Evolutionary conservation across 2,329 filamentous ascomycete species (phyloP), one percentile per base, ranked within the genome.

Genomic region (Apiospora aurea): DNA sequence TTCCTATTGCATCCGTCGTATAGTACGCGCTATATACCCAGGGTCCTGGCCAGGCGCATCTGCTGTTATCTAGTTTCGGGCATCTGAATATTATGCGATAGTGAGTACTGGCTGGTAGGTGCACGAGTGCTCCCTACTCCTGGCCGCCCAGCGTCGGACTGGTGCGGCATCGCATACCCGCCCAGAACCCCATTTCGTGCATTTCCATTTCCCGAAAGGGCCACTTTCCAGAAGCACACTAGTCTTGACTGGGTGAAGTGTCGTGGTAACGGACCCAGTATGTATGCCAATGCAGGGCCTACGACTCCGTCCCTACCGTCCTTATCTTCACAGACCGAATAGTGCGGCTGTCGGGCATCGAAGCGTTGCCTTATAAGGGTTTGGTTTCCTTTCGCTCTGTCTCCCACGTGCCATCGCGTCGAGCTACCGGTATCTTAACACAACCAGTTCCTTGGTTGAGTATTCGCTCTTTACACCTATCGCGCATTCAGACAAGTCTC

Each of bases 401-500:
- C 29, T 53, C 13, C 53, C 29, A 61, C 53, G 53, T 38, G 29
- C 26, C 18, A 61, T 38, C 53, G 16, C 29, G 53, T 61, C 11
- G 29, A 34, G 41, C 18, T 38, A n/a, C 29, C 53, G 29, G 29
- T 61, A 38, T 57, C 51, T 34, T 57, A 34, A 57, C 29, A 16
- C 29, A 38, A 61, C 53, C 18, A 61, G 53, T 38, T 38, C 18
- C 53, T 61, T 38, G 53, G 53, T 61, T 61, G 53, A n/a, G 8
- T 61, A 38, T 61, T 61, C 53, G 53, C 41, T 61, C 53, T 13
- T 61, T 61, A 61, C 53, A 18, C 8, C 18, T 47, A 61, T 61
- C 53, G 53, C 16, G 53, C 53, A 61, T 61, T n/a, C 29, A 21
- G 53, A 38, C 26, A n/a, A 38, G 29, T 8, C 26, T 29, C 14